A percentile compares a stretch with the other conserved stretches of the same genome.
Conservation (phyloP, 164 flowering plant genomes). For the Tetrastigma voinierianum region DNA sequence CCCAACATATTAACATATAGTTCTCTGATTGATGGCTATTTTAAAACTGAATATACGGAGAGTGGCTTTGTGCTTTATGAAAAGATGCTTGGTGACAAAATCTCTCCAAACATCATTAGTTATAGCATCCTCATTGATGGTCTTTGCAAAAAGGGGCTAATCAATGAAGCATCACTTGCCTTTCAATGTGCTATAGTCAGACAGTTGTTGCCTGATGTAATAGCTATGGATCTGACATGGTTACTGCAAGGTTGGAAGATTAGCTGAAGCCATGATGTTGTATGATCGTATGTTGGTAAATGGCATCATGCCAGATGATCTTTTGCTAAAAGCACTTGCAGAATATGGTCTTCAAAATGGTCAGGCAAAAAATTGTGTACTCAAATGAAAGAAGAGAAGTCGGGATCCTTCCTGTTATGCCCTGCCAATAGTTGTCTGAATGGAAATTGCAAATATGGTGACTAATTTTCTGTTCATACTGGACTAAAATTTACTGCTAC, state of each 20-base stretch:
- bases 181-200: slow-evolving; percentile 36
- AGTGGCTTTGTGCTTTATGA: slow-evolving; percentile 38
- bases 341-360: slow-evolving; percentile 10
- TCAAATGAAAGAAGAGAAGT: not conserved
- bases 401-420: not conserved
- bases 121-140: slow-evolving; percentile 53
- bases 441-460: not conserved
- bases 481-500: not conserved
- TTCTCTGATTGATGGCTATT: slow-evolving; percentile 49
- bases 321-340: slow-evolving; percentile 22
- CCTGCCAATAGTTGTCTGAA: not conserved
- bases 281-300: slow-evolving; percentile 35
- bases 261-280: slow-evolving; percentile 37
- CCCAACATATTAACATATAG: slow-evolving; percentile 54
- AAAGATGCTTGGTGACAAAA: slow-evolving; percentile 35
- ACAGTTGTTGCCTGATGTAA: slow-evolving; percentile 47
- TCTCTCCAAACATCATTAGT: slow-evolving; percentile 46
- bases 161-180: slow-evolving; percentile 38
- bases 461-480: not conserved
- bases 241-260: slow-evolving; percentile 43
- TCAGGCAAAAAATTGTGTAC: not conserved
- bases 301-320: slow-evolving; percentile 38
- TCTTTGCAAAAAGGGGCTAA: slow-evolving; percentile 46
- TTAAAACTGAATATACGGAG: slow-evolving; percentile 25
- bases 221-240: slow-evolving; percentile 45